These are phyloP conservation scores for Russula brevipes DNA, from an alignment of 768 basidiomycete species.

Conservation along the genomic window DNA sequence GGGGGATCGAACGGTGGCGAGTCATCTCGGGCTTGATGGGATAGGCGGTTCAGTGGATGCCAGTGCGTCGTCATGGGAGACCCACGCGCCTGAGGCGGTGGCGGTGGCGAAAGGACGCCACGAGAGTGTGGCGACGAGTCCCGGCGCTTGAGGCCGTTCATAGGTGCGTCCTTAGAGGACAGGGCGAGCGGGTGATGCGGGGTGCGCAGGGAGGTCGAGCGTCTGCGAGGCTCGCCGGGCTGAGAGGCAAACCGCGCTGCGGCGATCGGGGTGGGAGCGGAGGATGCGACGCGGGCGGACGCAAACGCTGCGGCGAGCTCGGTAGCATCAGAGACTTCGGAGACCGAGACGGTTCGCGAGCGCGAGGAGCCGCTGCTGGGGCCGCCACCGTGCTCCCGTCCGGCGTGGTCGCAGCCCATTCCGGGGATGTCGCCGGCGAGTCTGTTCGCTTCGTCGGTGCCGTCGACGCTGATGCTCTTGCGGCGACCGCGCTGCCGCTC, in stretches of 20 bases:
- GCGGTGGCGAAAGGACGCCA: not conserved
- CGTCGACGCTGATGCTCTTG: slow-evolving; percentile 18
- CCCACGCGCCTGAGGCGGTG: not conserved
- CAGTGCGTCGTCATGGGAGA: not conserved
- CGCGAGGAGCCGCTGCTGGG: slow-evolving; percentile 8
- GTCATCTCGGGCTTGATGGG: not conserved
- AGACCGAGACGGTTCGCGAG: slow-evolving; percentile 16
- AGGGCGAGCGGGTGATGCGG: not conserved
- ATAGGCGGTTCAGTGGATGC: not conserved
- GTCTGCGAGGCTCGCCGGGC: slow-evolving; percentile 8
- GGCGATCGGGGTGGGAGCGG: not conserved
- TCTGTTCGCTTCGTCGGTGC: not conserved
- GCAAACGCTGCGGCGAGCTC: not conserved
- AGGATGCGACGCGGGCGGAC: slow-evolving; percentile 5
- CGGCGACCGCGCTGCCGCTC: slow-evolving; percentile 20
- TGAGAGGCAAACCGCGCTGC: not conserved
- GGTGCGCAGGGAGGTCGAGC: slow-evolving; percentile 9
- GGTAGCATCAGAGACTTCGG: slow-evolving; percentile 7
- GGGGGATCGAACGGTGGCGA: slow-evolving; percentile 12
- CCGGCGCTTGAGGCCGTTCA: slow-evolving; percentile 7
- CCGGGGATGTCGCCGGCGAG: not conserved
- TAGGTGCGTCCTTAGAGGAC: not conserved
- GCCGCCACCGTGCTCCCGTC: not conserved
- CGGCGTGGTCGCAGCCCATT: not conserved
- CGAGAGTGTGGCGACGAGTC: slow-evolving; percentile 14